A percentile compares a stretch with the other conserved stretches of the same genome.
phyloP scores from a whole-genome alignment of 1,139 yeast genomes.

The Kodamaea derodonti region DNA sequence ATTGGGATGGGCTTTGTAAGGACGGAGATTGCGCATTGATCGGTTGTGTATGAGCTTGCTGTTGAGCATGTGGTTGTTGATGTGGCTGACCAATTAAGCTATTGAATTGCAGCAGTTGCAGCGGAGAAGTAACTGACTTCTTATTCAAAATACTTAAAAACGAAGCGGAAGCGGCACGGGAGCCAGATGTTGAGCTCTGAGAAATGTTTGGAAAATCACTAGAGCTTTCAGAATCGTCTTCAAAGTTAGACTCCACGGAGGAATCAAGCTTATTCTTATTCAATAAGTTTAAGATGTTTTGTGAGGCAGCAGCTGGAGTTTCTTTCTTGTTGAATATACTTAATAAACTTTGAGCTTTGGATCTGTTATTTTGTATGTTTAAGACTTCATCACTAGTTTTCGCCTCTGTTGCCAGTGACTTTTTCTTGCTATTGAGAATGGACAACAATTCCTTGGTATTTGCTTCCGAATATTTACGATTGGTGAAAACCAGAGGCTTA shows the following conservation, averaged over 20 bases:
- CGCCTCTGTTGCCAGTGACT: slow-evolving; percentile 5
- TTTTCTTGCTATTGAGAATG: slow-evolving; percentile 35
- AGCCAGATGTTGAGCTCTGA: background rate
- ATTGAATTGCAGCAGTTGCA: background rate
- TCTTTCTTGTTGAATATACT: slow-evolving; percentile 28
- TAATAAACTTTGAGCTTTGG: slow-evolving; percentile 39
- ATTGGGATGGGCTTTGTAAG: slow-evolving; percentile 2
- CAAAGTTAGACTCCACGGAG: background rate
- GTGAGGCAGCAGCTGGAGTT: slow-evolving; percentile 6
- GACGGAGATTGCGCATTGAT: background rate
- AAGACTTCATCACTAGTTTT: slow-evolving; percentile 12
- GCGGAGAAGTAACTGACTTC: slow-evolving; percentile 2
- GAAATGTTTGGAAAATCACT: background rate
- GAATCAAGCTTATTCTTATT: slow-evolving; percentile 1
- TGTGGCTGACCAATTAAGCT: background rate
- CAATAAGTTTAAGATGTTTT: slow-evolving; percentile 4
- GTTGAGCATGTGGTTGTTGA: slow-evolving; percentile 1
- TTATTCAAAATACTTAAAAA: slow-evolving; percentile 10
- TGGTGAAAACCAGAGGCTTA: slow-evolving; percentile 34
- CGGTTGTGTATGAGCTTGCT: slow-evolving; percentile 1
- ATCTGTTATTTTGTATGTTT: slow-evolving; percentile 26
- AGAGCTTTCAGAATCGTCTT: background rate
- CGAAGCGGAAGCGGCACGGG: slow-evolving; percentile 6
- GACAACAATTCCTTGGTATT: slow-evolving; percentile 53
- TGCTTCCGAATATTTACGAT: slow-evolving; percentile 30